Evolutionary conservation across 306 rosid species (phyloP).

Genomic region (Trichosanthes cucumerina): DNA sequence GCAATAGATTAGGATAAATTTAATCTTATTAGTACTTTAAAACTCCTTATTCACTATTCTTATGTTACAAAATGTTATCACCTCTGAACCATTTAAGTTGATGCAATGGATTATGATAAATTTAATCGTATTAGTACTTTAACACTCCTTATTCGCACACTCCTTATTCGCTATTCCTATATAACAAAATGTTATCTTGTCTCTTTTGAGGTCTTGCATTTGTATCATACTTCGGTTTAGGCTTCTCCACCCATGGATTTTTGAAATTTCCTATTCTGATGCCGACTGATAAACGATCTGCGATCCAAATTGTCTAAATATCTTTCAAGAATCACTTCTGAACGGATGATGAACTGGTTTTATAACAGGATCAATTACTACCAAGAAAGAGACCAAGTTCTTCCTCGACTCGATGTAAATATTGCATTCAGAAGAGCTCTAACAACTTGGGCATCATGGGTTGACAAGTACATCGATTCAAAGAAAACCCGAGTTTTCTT

Average conservation of each 20-base stretch:
- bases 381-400: conserved; percentile 74
- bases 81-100: too few species aligned
- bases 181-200: background rate
- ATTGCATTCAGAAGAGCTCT: conserved; percentile 65
- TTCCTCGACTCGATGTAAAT: conserved; percentile 58
- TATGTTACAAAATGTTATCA: too few species aligned
- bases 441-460: conserved; percentile 82
- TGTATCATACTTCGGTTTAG: background rate
- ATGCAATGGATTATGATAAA: too few species aligned
- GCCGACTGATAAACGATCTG: background rate
- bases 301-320: background rate
- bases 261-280: background rate
- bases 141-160: background rate
- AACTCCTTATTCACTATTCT: too few species aligned
- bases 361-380: conserved; percentile 65
- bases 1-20: too few species aligned
- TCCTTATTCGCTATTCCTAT: background rate
- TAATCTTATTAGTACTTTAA: too few species aligned
- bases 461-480: conserved; percentile 48
- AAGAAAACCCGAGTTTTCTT: conserved; percentile 66
- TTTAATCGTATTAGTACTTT: too few species aligned
- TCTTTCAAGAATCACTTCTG: background rate
- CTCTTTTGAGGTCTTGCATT: background rate
- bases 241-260: background rate
- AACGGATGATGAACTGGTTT: background rate